Percentiles rank a stretch among this genome's conserved stretches.
phyloP scores from a whole-genome alignment of 2,329 filamentous ascomycete genomes.

The Diaporthe nobilis region DNA sequence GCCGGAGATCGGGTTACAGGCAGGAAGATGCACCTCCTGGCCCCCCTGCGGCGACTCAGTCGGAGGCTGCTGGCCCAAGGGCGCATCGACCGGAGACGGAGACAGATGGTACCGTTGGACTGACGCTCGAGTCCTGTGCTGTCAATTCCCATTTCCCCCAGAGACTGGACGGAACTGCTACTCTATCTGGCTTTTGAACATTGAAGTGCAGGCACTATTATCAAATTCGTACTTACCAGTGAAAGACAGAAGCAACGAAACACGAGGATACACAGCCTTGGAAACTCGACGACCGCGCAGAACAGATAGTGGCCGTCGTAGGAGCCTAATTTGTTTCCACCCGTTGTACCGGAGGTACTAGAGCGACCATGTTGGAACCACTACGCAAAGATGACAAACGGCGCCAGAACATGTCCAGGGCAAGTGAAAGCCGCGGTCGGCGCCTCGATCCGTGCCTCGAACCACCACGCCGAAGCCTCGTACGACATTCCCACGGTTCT shows the following conservation, averaged over 20 bases:
- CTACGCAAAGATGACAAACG: too few relatives aligned
- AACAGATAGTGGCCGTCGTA: not conserved
- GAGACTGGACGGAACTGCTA: not conserved
- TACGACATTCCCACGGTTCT: not conserved
- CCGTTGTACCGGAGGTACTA: not conserved
- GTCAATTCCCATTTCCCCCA: not conserved
- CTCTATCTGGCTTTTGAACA: not conserved
- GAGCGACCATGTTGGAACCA: too few relatives aligned
- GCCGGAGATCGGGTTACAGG: not conserved
- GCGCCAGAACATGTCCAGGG: not conserved
- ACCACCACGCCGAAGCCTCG: not conserved
- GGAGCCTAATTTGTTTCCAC: not conserved
- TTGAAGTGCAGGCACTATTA: not conserved
- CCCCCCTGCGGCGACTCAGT: not conserved
- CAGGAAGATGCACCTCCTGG: not conserved
- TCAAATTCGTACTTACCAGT: not conserved
- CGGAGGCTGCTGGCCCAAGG: not conserved
- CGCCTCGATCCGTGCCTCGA: not conserved
- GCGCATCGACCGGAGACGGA: not conserved
- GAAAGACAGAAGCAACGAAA: not conserved
- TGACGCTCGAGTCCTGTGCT: conserved; percentile 4
- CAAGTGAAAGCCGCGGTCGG: not conserved
- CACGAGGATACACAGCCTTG: not conserved
- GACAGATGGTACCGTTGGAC: not conserved
- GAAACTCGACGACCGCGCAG: not conserved